Base-by-base conservation (phyloP, 108 stramenopile species). In the Discostella stelligeroides region DNA sequence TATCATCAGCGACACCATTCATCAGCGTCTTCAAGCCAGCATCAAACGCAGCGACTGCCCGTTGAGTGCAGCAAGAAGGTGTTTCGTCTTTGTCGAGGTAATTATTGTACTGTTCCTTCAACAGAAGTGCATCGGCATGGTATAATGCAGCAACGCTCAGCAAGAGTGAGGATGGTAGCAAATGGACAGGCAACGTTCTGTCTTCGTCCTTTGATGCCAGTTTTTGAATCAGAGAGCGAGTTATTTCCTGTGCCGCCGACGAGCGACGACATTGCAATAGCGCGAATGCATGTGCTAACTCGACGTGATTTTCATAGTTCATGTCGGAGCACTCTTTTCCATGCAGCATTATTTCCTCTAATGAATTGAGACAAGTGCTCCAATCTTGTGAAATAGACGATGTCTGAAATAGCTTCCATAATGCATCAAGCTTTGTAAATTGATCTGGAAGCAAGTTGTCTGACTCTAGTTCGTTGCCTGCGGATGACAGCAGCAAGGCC, bases 361-460 rank as follows among this genome's bases (percentile, higher is more conserved):
- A 50, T 17, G 50, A 12, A 41, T 30, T 58, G 39, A 77, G 70
- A 39, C 80, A 81, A 4, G 75, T 81, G n/a, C 59, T 64, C 64
- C 75, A 66, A 27, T 81, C 80, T 59, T 58, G 53, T 0, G 75
- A 62, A 8, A 77, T 15, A 18, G 76, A 73, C 27, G 80, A 76
- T 13, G 70, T 63, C 47, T 81, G 65, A 41, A 72, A 81, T 34
- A 77, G n/a, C 71, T 60, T 77, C 80, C 80, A 81, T 2, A 81
- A 60, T 21, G 72, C 39, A n/a, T 50, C 49, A 7, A 42, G 63
- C 47, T 47, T 65, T 4, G 28, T 23, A 49, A 27, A 4, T 13
- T 28, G n/a, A 46, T 49, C 34, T 17, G 14, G 29, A 42, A 18
- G 12, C 17, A 18, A 34, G 7, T 30, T 42, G 23, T 18, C 5